Base-by-base conservation (phyloP, 257 asterid genomes). In the Fraxinus pennsylvanica region DNA sequence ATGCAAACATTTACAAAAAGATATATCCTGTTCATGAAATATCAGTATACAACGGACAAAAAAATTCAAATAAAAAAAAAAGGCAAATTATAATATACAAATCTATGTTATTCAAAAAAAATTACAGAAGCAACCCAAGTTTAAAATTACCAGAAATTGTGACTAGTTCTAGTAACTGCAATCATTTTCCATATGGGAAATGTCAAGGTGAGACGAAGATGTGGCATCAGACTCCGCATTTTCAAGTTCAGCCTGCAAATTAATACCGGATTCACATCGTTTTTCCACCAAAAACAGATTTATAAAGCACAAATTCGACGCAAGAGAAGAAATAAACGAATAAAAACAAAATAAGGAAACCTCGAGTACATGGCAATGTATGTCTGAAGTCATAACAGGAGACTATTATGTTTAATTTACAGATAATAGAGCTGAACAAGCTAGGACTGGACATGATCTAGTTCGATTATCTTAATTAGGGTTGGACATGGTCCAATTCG, bases 211-310 rank as follows among this genome's bases (percentile, higher is more conserved):
- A 72, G 85, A 72, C 54, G 85, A 59, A 9, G 81, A 70, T 29
- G 86, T 68, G 71, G 83, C 38, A 77, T 88, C 92, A 17, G 82
- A 83, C 33, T 81, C 90, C 0, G 79, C 66, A 27, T 66, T 82
- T 63, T 81, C 82, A 69, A 86, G 91, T 83, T 90, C 91, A 68
- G 96, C 97, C 98, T 93, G 97, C 83, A 63, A 63, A 25, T 63
- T 63, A 63, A 8, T 25, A 63, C 36, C 69, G 1, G 19, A 27
- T 15, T 63, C 36, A 63, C 35, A 0, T 1, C 9, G 36, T 27
- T 63, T 63, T 63, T 63, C 33, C 33, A 27, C 27, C 69, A 63
- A 63, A 63, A 21, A 22, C 68, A 22, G 68, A 25, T 22, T 21
- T 0, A 61, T 2, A 61, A 22, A 30, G 69, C 35, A 25, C 19